Base-by-base conservation (phyloP, 768 basidiomycete species). In the Phlegmacium glaucopus region DNA sequence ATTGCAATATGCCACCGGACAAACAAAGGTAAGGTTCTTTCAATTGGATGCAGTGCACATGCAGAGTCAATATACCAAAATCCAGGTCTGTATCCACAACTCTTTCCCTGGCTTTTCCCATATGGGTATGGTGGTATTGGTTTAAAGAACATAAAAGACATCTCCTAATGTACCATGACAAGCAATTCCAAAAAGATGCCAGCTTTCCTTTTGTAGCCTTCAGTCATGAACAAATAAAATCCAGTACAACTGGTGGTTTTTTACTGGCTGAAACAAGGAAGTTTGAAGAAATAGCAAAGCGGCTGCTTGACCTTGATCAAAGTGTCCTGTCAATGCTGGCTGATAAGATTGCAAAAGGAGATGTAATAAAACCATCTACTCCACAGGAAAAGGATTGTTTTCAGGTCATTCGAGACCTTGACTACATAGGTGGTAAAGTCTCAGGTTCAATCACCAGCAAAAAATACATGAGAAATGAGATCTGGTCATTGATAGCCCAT, bases 61-160 rank as follows among this genome's bases (percentile, higher is more conserved):
- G 49, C 58, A 6, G 52, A 68, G 37, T 63, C 64, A n/a, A 62
- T 69, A 6, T 72, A 57, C 27, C 44, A 67, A 27, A 72, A 73
- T 54, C 63, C 67, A 16, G 45, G 56, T 9, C 42, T 72, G n/a
- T 72, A 65, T 56, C 69, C 69, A 1, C 68, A 67, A 61, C 49
- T 71, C 36, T 73, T 65, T 55, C 70, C 68, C 1, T 68, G 66
- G 64, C 44, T 75, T 1, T 75, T 68, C 61, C 72, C 67, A 4
- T 74, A 72, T 59, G 71, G 73, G 0, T 18, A 55, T 16, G 67
- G 67, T 15, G 56, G 62, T 4, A 54, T 66, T 18, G 64, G 64
- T 17, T 25, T 18, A 38, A 29, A 12, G 48, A 13, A 7, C 66
- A 70, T 47, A 66, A 65, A 50, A 36, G 40, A 41, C 30, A 49